Percentiles rank a stretch among this genome's conserved stretches.
phyloP scores from a whole-genome alignment of 352 stramenopile genomes.

The Pythium myriotylum region DNA sequence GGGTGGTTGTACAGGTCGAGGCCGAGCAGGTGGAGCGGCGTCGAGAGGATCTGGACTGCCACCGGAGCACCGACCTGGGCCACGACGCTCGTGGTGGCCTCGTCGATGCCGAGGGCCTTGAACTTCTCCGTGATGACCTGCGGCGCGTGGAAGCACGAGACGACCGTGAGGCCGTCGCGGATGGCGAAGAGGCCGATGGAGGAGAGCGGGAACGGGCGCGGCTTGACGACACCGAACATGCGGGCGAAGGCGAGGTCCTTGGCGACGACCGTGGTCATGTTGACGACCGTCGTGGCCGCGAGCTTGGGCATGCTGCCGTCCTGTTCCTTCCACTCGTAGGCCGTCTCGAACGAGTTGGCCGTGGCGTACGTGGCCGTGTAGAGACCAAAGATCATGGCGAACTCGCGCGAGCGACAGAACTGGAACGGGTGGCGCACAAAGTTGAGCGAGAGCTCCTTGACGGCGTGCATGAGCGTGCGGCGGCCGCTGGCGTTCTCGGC shows the following conservation, averaged over 20 bases:
- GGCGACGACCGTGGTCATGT: conserved; percentile 58
- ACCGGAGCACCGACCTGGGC: conserved; percentile 54
- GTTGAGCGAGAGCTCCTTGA: conserved; percentile 35
- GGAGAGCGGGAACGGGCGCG: conserved; percentile 41
- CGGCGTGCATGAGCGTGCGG: conserved; percentile 33
- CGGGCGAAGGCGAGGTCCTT: conserved; percentile 70
- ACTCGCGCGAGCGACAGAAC: conserved; percentile 58
- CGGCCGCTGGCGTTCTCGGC: conserved; percentile 51
- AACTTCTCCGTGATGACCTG: conserved; percentile 36
- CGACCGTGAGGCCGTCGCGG: conserved; percentile 55
- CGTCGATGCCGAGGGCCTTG: conserved; percentile 32
- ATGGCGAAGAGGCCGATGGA: conserved; percentile 58
- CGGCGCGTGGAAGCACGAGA: conserved; percentile 60
- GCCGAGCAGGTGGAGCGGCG: conserved; percentile 59
- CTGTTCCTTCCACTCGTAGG: conserved; percentile 43
- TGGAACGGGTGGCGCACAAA: conserved; percentile 46
- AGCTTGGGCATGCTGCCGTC: conserved; percentile 50
- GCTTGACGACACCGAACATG: conserved; percentile 62
- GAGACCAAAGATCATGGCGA: conserved; percentile 60
- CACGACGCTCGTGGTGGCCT: conserved; percentile 30
- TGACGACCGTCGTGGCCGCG: conserved; percentile 53
- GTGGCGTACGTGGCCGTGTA: conserved; percentile 68
- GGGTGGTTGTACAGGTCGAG: conserved; percentile 69
- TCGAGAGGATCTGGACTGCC: conserved; percentile 59
- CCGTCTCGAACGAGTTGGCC: conserved; percentile 54